These are phyloP conservation scores for Gonium pectorale DNA, from an alignment of 139 green algal genomes.

Conservation along the genomic window DNA sequence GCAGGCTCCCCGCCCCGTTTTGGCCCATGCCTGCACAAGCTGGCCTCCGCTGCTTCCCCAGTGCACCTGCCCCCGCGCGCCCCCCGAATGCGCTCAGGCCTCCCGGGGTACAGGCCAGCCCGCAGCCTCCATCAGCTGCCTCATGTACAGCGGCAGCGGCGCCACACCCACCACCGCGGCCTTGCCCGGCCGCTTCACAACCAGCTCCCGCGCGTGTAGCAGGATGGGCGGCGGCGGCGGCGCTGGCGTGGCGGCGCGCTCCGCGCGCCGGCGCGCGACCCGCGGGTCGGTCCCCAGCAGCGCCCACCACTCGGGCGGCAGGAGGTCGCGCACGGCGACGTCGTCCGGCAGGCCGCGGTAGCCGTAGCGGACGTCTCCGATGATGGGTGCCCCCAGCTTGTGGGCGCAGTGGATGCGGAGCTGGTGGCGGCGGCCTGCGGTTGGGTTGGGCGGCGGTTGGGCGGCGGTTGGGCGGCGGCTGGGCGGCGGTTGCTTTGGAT, in stretches of 20 bases:
- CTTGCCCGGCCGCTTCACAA: conserved; percentile 39
- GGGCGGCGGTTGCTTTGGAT: background rate
- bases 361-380: conserved; percentile 47
- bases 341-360: conserved; percentile 32
- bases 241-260: background rate
- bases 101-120: conserved; percentile 27
- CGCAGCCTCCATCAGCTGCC: conserved; percentile 25
- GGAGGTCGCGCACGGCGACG: background rate
- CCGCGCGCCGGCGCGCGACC: background rate
- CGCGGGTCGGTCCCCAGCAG: conserved; percentile 28
- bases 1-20: too few relatives aligned
- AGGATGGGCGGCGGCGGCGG: conserved; percentile 7
- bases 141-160: conserved; percentile 36
- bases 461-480: background rate
- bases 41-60: too few relatives aligned
- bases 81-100: too few relatives aligned
- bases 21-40: too few relatives aligned
- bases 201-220: conserved; percentile 11
- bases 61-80: too few relatives aligned
- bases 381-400: conserved; percentile 45
- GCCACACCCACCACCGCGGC: conserved; percentile 40
- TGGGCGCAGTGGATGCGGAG: conserved; percentile 52
- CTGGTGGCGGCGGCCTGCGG: conserved; percentile 51
- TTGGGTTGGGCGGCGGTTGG: background rate
- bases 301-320: conserved; percentile 27